Percentiles rank a stretch among this genome's conserved stretches.
Conservation (phyloP, 1,284 basidiomycete species). For the Thelephora terrestris region DNA sequence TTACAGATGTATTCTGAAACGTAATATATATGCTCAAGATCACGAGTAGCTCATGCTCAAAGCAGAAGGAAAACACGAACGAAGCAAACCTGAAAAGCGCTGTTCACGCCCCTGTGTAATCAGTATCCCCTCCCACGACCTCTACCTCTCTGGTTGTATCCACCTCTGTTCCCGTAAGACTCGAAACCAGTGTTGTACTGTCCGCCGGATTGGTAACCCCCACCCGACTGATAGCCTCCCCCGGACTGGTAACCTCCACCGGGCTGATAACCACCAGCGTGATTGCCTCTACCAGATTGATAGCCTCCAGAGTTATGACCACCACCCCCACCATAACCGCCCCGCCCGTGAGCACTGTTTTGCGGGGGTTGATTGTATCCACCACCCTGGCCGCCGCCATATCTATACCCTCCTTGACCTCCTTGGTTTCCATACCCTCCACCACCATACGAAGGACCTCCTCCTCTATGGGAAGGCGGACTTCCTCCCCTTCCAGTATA, state of each 20-base stretch:
- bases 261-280: slow-evolving; percentile 12
- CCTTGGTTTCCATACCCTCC: slow-evolving; percentile 11
- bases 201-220: slow-evolving; percentile 14
- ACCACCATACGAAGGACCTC: slow-evolving; percentile 15
- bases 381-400: slow-evolving; percentile 11
- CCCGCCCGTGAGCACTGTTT: slow-evolving; percentile 11
- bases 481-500: slow-evolving; percentile 4
- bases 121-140: slow-evolving; percentile 32
- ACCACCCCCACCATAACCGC: slow-evolving; percentile 16
- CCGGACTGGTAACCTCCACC: slow-evolving; percentile 12
- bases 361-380: slow-evolving; percentile 14
- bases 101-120: slow-evolving; percentile 6
- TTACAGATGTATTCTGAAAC: no score
- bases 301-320: slow-evolving; percentile 11
- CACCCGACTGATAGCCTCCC: slow-evolving; percentile 10
- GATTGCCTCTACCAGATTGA: slow-evolving; percentile 9
- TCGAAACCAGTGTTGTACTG: slow-evolving; percentile 9
- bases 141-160: slow-evolving; percentile 24
- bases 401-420: slow-evolving; percentile 15
- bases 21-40: not conserved
- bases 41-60: not conserved
- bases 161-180: slow-evolving; percentile 8
- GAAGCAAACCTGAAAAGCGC: slow-evolving; percentile 4
- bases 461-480: slow-evolving; percentile 9
- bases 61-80: no score